Evolutionary conservation across 495 filamentous ascomycete genomes (phyloP).

Genomic region (Cercophora scortea): DNA sequence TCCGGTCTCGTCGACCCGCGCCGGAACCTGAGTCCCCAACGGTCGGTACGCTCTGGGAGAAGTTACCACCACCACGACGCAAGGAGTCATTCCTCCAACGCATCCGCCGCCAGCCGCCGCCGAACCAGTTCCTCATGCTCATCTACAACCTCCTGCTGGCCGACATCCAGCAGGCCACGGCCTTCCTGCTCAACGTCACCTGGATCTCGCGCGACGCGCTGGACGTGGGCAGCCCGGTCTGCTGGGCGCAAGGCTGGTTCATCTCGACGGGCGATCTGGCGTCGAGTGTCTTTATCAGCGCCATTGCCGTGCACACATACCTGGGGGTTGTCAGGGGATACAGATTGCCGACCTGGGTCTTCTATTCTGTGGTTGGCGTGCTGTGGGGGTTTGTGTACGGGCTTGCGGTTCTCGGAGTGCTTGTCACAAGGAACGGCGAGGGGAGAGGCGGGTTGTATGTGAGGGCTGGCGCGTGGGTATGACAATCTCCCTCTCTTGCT

Average conservation of each 20-base stretch:
- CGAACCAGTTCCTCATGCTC: conserved; percentile 66
- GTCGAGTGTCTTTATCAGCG: conserved; percentile 60
- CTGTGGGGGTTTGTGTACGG: conserved; percentile 53
- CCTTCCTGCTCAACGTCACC: conserved; percentile 58
- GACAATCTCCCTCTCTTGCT: conserved; percentile 9
- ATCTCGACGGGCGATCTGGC: conserved; percentile 62
- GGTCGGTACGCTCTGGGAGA: conserved; percentile 1
- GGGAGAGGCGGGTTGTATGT: conserved; percentile 45
- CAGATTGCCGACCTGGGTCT: conserved; percentile 43
- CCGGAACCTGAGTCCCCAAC: conserved; percentile 14
- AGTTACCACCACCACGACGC: not conserved
- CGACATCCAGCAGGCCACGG: conserved; percentile 62
- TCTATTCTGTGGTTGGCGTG: conserved; percentile 41
- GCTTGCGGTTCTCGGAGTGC: conserved; percentile 49
- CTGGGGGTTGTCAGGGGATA: conserved; percentile 51
- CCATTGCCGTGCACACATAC: conserved; percentile 63
- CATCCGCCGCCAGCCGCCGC: conserved; percentile 16
- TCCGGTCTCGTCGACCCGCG: conserved; percentile 5
- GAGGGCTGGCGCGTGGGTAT: conserved; percentile 56
- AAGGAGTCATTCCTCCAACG: conserved; percentile 6
- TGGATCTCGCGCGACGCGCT: conserved; percentile 53
- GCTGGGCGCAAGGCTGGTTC: conserved; percentile 66
- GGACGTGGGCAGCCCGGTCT: conserved; percentile 44
- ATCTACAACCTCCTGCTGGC: conserved; percentile 70
- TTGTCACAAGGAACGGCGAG: conserved; percentile 37